phyloP scores from a whole-genome alignment of 192 early-diverging fungal species.

The Linderina pennispora region DNA sequence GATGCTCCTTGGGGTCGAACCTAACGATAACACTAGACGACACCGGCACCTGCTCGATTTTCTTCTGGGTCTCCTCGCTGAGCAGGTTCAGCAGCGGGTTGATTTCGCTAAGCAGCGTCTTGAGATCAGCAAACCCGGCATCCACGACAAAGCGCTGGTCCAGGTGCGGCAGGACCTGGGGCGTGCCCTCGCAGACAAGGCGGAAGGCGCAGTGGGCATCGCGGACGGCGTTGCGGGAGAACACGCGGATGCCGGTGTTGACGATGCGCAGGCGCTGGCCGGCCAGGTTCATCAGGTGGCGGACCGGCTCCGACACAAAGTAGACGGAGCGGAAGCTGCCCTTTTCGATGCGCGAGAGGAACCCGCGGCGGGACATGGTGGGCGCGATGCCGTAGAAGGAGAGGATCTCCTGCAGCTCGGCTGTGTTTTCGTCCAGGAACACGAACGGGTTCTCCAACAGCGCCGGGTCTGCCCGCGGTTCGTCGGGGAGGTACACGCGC shows the following conservation, averaged over 20 bases:
- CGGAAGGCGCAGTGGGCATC: conserved; percentile 59
- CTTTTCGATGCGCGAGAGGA: conserved; percentile 82
- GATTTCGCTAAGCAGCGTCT: conserved; percentile 44
- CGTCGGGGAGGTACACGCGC: conserved; percentile 33
- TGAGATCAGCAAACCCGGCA: conserved; percentile 42
- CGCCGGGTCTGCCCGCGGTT: conserved; percentile 39
- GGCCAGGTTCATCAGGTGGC: conserved; percentile 60
- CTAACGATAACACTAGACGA: conserved; percentile 58
- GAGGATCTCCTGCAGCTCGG: conserved; percentile 57
- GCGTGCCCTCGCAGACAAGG: conserved; percentile 60
- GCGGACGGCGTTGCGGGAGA: conserved; percentile 67
- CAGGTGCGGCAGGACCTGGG: conserved; percentile 52
- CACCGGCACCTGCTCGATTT: conserved; percentile 20
- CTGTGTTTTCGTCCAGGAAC: conserved; percentile 58
- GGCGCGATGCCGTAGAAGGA: conserved; percentile 71
- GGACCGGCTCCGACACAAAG: conserved; percentile 78
- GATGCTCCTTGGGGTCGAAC: conserved; percentile 37
- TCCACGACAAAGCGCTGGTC: conserved; percentile 44
- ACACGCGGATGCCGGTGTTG: conserved; percentile 89
- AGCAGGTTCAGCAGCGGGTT: conserved; percentile 50
- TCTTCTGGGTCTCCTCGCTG: conserved; percentile 36
- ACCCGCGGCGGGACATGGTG: conserved; percentile 73
- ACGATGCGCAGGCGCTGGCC: conserved; percentile 64
- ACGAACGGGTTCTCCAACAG: conserved; percentile 83
- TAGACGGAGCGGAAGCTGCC: conserved; percentile 70